Conservation (phyloP, 148 eudicot genomes). For the Cornus controversa region DNA sequence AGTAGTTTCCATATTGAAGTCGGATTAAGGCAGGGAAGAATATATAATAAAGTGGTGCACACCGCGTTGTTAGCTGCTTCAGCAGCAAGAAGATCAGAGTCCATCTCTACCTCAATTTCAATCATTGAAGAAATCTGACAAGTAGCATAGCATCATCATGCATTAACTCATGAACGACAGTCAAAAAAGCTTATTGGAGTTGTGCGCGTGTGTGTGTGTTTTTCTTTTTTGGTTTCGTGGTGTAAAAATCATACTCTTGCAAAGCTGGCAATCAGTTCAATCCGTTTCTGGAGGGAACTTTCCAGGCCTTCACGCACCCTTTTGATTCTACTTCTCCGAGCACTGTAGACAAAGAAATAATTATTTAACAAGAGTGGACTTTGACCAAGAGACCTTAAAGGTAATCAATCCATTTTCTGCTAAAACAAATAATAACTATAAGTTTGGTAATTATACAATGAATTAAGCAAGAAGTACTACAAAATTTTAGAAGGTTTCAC, state of each 20-base stretch:
- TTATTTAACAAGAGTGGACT: not conserved
- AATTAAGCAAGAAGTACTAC: not conserved
- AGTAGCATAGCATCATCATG: not conserved
- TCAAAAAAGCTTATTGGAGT: not conserved
- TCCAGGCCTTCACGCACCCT: slow-evolving; percentile 83
- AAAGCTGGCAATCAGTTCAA: slow-evolving; percentile 87
- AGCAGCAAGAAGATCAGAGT: slow-evolving; percentile 91
- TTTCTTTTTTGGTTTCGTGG: not conserved
- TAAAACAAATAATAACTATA: not conserved
- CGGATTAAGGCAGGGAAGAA: not conserved
- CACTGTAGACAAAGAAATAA: slow-evolving; percentile 33
- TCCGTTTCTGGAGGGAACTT: slow-evolving; percentile 65
- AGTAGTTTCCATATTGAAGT: not conserved
- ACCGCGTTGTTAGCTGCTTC: slow-evolving; percentile 86
- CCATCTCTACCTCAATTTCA: slow-evolving; percentile 98
- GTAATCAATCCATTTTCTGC: not conserved
- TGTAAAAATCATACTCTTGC: slow-evolving; percentile 64
- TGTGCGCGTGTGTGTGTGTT: not conserved
- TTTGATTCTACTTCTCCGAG: slow-evolving; percentile 79
- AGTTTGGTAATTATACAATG: not conserved
- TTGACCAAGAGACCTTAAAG: not conserved
- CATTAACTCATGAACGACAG: slow-evolving; percentile 4
- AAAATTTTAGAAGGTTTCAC: slow-evolving; percentile 33
- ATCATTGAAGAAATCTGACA: slow-evolving; percentile 96
- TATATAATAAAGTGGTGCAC: slow-evolving; percentile 9